These are phyloP conservation scores for Catharanthus roseus DNA, from an alignment of 257 asterid species.

Conservation along the genomic window DNA sequence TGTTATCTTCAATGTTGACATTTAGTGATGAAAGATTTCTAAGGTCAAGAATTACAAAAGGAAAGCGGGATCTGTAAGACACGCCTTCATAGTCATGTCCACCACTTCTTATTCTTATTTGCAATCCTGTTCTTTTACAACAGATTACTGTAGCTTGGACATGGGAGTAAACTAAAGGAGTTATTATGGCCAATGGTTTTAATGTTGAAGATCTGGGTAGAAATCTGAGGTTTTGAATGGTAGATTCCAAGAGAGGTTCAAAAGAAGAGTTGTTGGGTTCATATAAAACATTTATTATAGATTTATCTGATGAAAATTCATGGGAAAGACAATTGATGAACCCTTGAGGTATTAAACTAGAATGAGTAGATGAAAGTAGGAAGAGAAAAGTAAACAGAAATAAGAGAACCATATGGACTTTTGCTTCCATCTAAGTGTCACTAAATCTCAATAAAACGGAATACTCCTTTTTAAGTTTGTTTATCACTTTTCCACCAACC, in stretches of 20 bases:
- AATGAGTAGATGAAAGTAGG: not conserved
- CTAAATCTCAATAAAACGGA: no score
- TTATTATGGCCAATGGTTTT: not conserved
- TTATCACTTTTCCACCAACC: no score
- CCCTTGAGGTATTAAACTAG: not conserved
- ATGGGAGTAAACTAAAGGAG: not conserved
- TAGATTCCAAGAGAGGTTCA: not conserved
- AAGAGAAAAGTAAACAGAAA: not conserved
- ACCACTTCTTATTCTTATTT: not conserved
- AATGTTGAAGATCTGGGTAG: not conserved
- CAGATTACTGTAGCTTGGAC: not conserved
- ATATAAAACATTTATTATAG: not conserved
- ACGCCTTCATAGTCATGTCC: not conserved
- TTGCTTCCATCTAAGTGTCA: no score
- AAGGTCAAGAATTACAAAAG: not conserved
- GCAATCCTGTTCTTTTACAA: not conserved
- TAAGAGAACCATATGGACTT: no score
- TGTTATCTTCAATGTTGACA: not conserved
- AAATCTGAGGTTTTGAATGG: not conserved
- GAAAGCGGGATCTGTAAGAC: not conserved
- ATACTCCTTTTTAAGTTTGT: no score
- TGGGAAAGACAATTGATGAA: not conserved
- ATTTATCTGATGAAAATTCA: not conserved
- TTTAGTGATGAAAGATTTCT: not conserved
- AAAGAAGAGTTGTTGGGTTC: not conserved